Evolutionary conservation across 352 stramenopile species (phyloP).

Genomic region (Blastocystis sp.): DNA sequence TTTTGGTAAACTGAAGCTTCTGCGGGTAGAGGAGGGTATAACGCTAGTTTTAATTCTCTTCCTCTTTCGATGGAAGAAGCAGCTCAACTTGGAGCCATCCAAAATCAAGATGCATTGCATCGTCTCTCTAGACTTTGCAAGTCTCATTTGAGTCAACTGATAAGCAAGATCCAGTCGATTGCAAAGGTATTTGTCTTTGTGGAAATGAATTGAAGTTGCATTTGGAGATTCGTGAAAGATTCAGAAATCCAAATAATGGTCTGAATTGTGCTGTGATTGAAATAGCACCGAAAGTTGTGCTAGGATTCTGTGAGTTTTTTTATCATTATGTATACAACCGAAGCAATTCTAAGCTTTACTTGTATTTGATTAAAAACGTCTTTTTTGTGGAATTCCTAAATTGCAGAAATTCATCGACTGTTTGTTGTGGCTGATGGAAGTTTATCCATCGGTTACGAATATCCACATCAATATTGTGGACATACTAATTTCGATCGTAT

Average conservation of each 20-base stretch:
- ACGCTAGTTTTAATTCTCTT: background rate
- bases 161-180: background rate
- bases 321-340: background rate
- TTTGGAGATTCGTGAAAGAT: background rate
- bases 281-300: background rate
- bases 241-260: background rate
- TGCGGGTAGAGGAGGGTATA: conserved; percentile 9
- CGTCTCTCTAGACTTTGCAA: background rate
- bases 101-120: background rate
- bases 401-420: background rate
- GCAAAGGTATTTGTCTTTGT: background rate
- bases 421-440: background rate
- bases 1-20: background rate
- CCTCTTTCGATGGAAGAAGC: background rate
- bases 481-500: conserved; percentile 14
- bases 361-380: background rate
- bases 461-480: conserved; percentile 18
- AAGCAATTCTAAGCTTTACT: background rate
- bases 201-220: background rate
- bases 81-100: background rate
- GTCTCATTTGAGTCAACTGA: background rate
- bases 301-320: conserved; percentile 33
- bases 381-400: background rate
- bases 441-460: background rate
- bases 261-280: background rate